These are phyloP conservation scores for Fraxinus sp. DNA, from an alignment of 305 asterid species.

Conservation along the genomic window DNA sequence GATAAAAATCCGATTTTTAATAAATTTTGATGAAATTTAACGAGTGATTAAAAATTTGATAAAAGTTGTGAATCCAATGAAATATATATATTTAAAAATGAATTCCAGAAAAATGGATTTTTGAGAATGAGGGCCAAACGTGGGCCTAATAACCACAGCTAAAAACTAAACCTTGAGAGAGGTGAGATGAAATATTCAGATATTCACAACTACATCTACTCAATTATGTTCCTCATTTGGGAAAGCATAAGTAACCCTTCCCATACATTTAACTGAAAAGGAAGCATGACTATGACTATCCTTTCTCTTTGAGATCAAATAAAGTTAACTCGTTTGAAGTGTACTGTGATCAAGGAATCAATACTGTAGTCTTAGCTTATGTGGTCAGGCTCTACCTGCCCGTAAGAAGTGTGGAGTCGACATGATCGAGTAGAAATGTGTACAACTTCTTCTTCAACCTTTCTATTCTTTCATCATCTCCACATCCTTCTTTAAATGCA, in stretches of 20 bases:
- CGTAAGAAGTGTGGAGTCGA: conserved; percentile 52
- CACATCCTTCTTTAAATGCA: conserved; percentile 32
- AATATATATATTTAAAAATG: too few species aligned
- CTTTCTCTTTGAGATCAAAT: not conserved
- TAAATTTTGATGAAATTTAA: too few species aligned
- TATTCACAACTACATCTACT: not conserved
- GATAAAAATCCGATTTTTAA: too few species aligned
- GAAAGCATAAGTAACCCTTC: not conserved
- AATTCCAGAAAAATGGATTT: too few species aligned
- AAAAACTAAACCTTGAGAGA: too few species aligned
- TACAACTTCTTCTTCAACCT: conserved; percentile 61
- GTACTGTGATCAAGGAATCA: conserved; percentile 2
- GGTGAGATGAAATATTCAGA: too few species aligned
- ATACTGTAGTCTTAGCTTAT: conserved; percentile 2
- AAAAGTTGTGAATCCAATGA: too few species aligned
- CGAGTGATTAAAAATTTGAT: too few species aligned
- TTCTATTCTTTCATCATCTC: conserved; percentile 51
- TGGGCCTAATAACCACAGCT: too few species aligned
- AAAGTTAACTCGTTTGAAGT: not conserved
- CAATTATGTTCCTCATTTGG: not conserved
- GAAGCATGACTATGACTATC: not conserved
- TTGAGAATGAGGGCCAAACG: too few species aligned
- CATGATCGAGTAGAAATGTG: conserved; percentile 61
- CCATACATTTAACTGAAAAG: conserved; percentile 8
- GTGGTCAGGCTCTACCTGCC: conserved; percentile 30